Conservation (phyloP, 2,329 filamentous ascomycete genomes). For the Botrytis medusae region DNA sequence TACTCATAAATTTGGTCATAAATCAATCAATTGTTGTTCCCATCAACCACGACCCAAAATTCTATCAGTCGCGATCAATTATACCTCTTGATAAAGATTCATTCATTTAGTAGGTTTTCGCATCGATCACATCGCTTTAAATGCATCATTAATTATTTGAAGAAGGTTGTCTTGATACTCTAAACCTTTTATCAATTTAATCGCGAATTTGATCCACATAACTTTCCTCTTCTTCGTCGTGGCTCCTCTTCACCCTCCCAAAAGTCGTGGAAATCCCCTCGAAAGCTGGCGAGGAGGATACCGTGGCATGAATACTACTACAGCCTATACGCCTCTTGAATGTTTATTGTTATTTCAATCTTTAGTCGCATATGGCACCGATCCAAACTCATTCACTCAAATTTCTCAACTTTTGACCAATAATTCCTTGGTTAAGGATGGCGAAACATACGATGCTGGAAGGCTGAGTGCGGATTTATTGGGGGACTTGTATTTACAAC, state of each 20-base stretch:
- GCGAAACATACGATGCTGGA: constrained; percentile 68
- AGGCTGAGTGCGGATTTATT: constrained; percentile 77
- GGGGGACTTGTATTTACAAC: constrained; percentile 72
- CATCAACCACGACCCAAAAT: not conserved
- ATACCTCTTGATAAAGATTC: not conserved
- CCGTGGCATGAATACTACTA: constrained; percentile 57
- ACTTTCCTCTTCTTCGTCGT: constrained; percentile 40
- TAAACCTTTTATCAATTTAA: not conserved
- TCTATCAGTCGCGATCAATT: not conserved
- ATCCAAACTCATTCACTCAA: constrained; percentile 61
- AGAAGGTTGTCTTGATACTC: constrained; percentile 3
- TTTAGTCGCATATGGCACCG: constrained; percentile 66
- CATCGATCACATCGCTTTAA: not conserved
- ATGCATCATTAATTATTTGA: constrained; percentile 9
- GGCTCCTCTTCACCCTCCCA: constrained; percentile 56
- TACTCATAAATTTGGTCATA: constrained; percentile 7
- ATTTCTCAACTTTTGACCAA: constrained; percentile 74
- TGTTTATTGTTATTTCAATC: constrained; percentile 82
- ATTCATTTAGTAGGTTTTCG: not conserved
- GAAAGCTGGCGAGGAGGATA: constrained; percentile 55
- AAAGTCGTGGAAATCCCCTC: constrained; percentile 55
- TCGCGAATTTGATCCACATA: constrained; percentile 18
- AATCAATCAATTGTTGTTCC: constrained; percentile 5
- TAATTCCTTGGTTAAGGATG: constrained; percentile 70
- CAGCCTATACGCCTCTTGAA: constrained; percentile 80